phyloP scores from a whole-genome alignment of 352 stramenopile species.

The Globisporangium nodosum region DNA sequence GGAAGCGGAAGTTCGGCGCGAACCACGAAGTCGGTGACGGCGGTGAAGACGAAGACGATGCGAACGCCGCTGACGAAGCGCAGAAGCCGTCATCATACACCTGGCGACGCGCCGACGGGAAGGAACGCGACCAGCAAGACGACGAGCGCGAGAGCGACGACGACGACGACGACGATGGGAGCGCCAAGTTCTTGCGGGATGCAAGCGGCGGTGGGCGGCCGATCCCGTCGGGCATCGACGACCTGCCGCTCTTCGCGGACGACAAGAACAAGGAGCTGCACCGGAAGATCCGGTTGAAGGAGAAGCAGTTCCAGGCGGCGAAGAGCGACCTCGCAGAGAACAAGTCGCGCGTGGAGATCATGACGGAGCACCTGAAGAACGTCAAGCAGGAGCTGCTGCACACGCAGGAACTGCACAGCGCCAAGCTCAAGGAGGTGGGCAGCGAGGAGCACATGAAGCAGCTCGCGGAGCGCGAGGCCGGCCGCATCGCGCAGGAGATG shows the following conservation, averaged over 20 bases:
- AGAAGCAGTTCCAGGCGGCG: slow-evolving; percentile 56
- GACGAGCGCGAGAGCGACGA: slow-evolving; percentile 23
- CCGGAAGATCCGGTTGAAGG: slow-evolving; percentile 73
- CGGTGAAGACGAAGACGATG: slow-evolving; percentile 11
- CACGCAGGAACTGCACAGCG: slow-evolving; percentile 89
- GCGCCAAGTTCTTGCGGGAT: slow-evolving; percentile 1
- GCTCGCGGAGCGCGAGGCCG: slow-evolving; percentile 88
- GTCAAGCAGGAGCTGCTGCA: slow-evolving; percentile 94
- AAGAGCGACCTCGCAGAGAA: slow-evolving; percentile 76
- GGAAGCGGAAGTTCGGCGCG: slow-evolving; percentile 3
- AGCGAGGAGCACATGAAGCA: slow-evolving; percentile 93
- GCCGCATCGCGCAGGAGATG: slow-evolving; percentile 72
- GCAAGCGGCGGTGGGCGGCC: slow-evolving; percentile 12
- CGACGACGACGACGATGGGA: slow-evolving; percentile 17
- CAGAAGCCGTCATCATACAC: slow-evolving; percentile 32
- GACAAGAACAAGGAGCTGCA: slow-evolving; percentile 84
- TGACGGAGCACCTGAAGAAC: slow-evolving; percentile 95
- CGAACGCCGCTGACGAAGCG: slow-evolving; percentile 7
- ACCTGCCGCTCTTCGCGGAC: slow-evolving; percentile 86
- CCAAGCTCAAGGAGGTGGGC: slow-evolving; percentile 90
- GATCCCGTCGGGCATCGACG: slow-evolving; percentile 76
- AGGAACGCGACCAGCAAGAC: slow-evolving; percentile 19
- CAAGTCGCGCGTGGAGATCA: slow-evolving; percentile 89
- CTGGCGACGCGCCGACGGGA: slow-evolving; percentile 59
- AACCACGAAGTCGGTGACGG: slow-evolving; percentile 8